Conservation (phyloP, 345 rosid species). For the Anastatica hierochuntica region DNA sequence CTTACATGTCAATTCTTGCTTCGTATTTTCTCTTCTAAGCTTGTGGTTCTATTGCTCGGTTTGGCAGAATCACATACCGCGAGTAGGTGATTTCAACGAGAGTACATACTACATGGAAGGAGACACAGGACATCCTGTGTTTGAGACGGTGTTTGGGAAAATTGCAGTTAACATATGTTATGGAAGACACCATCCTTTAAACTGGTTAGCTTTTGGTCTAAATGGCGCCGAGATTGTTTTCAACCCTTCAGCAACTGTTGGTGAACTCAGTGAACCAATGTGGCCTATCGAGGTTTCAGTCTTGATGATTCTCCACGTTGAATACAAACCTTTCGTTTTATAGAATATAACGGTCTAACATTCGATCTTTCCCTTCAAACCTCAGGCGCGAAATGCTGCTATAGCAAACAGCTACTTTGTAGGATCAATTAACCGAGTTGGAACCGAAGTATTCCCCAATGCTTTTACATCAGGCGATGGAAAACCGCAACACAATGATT, state of each 20-base stretch:
- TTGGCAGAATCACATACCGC: conserved; percentile 96
- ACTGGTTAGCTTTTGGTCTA: conserved; percentile 94
- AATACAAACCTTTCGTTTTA: too few relatives aligned
- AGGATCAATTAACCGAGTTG: conserved; percentile 94
- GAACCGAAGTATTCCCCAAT: conserved; percentile 86
- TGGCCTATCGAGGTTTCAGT: conserved; percentile 88
- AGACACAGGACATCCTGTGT: conserved; percentile 88
- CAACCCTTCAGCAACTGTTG: conserved; percentile 98
- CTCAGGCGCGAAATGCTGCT: conserved; percentile 90
- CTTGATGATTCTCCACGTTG: background rate
- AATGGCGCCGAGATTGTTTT: conserved; percentile 98
- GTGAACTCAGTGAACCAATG: conserved; percentile 97
- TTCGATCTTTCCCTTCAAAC: background rate
- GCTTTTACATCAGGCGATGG: conserved; percentile 92
- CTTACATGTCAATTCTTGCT: background rate
- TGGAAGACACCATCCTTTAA: conserved; percentile 93
- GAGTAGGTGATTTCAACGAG: conserved; percentile 97
- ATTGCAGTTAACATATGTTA: conserved; percentile 85
- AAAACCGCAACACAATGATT: conserved; percentile 71
- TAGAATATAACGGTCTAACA: background rate
- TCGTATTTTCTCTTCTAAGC: background rate
- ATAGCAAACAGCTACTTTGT: conserved; percentile 91
- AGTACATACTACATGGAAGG: conserved; percentile 99
- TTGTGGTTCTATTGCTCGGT: conserved; percentile 10
- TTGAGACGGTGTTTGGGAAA: conserved; percentile 84